Conservation (phyloP, 1,284 basidiomycete genomes). For the Termitomyces sp. region DNA sequence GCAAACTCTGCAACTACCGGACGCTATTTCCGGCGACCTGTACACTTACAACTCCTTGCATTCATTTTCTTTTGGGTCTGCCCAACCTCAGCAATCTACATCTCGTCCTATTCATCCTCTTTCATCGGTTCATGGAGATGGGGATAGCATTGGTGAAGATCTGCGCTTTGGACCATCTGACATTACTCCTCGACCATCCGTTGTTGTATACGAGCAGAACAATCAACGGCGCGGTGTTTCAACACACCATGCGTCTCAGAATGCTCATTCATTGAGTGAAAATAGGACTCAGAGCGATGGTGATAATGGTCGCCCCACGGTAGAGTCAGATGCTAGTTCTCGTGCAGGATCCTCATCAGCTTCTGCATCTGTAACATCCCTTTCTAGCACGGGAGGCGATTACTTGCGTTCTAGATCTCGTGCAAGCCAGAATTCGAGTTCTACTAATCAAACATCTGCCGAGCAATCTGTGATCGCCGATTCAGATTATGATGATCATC, state of each 20-base stretch:
- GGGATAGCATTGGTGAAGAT: constrained; percentile 29
- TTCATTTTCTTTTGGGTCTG: constrained; percentile 37
- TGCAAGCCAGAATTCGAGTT: constrained; percentile 31
- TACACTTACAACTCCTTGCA: constrained; percentile 28
- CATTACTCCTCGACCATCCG: constrained; percentile 52
- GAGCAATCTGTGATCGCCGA: constrained; percentile 31
- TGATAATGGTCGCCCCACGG: constrained; percentile 10
- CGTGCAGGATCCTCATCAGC: constrained; percentile 41
- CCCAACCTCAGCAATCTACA: constrained; percentile 20
- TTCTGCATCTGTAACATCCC: constrained; percentile 43
- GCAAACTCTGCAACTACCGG: constrained; percentile 6
- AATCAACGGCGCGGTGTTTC: constrained; percentile 33
- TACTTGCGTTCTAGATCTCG: constrained; percentile 24
- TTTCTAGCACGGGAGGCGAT: constrained; percentile 32
- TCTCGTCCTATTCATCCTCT: constrained; percentile 28
- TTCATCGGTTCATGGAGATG: constrained; percentile 27
- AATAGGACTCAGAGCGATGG: constrained; percentile 6
- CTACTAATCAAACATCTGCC: constrained; percentile 30
- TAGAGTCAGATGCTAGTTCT: constrained; percentile 42
- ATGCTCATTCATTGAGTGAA: constrained; percentile 7
- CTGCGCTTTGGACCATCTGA: constrained; percentile 29
- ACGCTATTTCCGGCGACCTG: constrained; percentile 14
- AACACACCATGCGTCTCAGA: constrained; percentile 27
- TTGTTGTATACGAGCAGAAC: constrained; percentile 30
- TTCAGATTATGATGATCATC: constrained; percentile 24